Evolutionary conservation across 2,329 filamentous ascomycete genomes (phyloP).

Genomic region (Bipolaris oryzae): DNA sequence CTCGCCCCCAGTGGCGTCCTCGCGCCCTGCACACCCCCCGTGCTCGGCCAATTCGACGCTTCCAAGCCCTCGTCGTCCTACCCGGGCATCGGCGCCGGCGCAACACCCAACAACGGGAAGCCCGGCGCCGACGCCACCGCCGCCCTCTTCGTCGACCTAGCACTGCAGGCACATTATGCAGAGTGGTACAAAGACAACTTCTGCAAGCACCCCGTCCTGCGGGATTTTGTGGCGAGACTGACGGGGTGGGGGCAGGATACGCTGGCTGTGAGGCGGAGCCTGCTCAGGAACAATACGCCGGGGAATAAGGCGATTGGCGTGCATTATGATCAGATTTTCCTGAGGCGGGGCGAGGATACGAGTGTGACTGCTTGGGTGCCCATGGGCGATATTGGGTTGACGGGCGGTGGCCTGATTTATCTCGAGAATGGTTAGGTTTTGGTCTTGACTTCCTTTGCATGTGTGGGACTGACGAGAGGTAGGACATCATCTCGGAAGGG

Average conservation of each 20-base stretch:
- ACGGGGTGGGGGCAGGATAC: constrained; percentile 60
- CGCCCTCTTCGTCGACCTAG: constrained; percentile 56
- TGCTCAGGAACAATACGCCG: constrained; percentile 64
- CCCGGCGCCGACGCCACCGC: constrained; percentile 52
- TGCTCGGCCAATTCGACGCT: constrained; percentile 61
- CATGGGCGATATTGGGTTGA: constrained; percentile 60
- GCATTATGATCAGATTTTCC: constrained; percentile 66
- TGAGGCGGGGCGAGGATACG: constrained; percentile 61
- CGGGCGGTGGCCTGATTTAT: constrained; percentile 65
- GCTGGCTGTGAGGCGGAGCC: constrained; percentile 54
- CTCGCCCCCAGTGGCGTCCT: constrained; percentile 63
- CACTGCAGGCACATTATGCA: constrained; percentile 59
- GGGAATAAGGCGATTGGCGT: constrained; percentile 64
- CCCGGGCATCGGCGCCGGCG: constrained; percentile 62
- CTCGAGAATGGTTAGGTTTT: constrained; percentile 54
- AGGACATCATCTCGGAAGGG: constrained; percentile 55
- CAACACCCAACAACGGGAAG: constrained; percentile 52
- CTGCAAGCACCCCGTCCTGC: constrained; percentile 59
- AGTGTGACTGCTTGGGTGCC: constrained; percentile 64
- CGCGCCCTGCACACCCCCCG: constrained; percentile 57
- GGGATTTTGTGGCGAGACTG: constrained; percentile 58
- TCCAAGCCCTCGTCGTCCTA: constrained; percentile 52
- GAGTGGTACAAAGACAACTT: constrained; percentile 58
- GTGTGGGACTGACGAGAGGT: background rate
- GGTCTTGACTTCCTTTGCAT: too few species aligned